Conservation (phyloP, 306 rosid genomes). For the Acacia melanoxylon region DNA sequence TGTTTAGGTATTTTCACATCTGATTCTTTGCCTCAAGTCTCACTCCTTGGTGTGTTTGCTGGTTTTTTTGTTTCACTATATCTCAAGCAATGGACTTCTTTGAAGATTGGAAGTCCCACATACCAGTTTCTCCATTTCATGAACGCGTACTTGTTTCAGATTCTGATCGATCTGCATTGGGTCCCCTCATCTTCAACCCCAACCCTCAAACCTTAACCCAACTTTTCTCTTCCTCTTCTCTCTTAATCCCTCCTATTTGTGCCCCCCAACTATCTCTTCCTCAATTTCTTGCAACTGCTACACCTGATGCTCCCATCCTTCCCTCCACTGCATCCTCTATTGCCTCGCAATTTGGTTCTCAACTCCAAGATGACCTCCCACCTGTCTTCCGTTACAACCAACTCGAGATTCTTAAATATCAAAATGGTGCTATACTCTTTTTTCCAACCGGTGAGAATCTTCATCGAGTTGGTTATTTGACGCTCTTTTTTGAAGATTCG, state of each 20-base stretch:
- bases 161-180: conserved; percentile 19
- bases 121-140: conserved; percentile 50
- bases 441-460: conserved; percentile 60
- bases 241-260: conserved; percentile 42
- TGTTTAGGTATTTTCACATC: too few relatives aligned
- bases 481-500: conserved; percentile 15
- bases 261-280: conserved; percentile 34
- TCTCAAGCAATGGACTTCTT: conserved; percentile 34
- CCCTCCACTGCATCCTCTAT: conserved; percentile 35
- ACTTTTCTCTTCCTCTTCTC: conserved; percentile 46
- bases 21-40: too few relatives aligned
- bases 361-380: conserved; percentile 1
- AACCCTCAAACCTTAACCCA: conserved; percentile 28
- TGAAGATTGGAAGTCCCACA: conserved; percentile 56
- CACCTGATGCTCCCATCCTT: conserved; percentile 31
- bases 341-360: conserved; percentile 34
- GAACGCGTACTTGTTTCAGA: conserved; percentile 32
- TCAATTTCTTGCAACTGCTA: conserved; percentile 44
- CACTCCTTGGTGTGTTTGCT: neutral
- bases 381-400: conserved; percentile 39
- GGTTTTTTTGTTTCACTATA: neutral
- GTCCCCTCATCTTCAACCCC: conserved; percentile 70
- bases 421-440: conserved; percentile 36
- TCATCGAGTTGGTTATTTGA: conserved; percentile 49
- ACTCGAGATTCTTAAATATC: conserved; percentile 38